Base-by-base conservation (phyloP, 768 basidiomycete species). In the Coprinopsis cinerea region DNA sequence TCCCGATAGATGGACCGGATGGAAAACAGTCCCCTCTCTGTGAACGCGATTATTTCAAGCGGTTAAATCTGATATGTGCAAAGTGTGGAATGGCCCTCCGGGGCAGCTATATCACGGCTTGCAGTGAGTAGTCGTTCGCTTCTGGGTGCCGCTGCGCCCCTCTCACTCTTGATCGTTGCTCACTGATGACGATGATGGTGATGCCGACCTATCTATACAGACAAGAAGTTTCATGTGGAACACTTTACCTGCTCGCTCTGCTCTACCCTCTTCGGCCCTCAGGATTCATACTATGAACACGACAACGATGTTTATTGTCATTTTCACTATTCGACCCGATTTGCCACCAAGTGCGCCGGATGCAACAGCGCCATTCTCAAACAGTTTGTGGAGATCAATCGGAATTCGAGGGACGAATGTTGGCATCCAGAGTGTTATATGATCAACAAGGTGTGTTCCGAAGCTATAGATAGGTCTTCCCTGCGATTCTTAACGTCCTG, bases 381-480 rank as follows among this genome's bases (percentile, higher is more conserved):
- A 71, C 96, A 99, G 67, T 99, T 97, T 61, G 96, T 99, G 53
- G 96, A 99, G 72, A 97, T 99, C 69, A 98, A 99, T 62, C 81
- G 96, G 53, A 98, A 98, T 68, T 91, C 89, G 79, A 78, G 85
- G 56, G 94, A 99, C 68, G 96, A 99, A 71, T 98, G 95, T 62
- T 99, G 96, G 95, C 96, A 99, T 76, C 96, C 96, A 48, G 96
- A 99, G 67, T 99, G 96, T 66, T 97, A 98, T 67, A 97, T 97
- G 95, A 97, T 99, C 57, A 95, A 97, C 70, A 98, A 98, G 78
- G 94, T 95, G 55, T 49, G 78, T 99, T 95, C 66, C n/a, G n/a
- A n/a, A n/a, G n/a, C n/a, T n/a, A n/a, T n/a, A n/a, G n/a, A n/a
- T n/a, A n/a, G n/a, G n/a, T n/a, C n/a, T n/a, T n/a, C n/a, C n/a